phyloP scores from a whole-genome alignment of 441 rosid species.

The Dalechampia spathulata region DNA sequence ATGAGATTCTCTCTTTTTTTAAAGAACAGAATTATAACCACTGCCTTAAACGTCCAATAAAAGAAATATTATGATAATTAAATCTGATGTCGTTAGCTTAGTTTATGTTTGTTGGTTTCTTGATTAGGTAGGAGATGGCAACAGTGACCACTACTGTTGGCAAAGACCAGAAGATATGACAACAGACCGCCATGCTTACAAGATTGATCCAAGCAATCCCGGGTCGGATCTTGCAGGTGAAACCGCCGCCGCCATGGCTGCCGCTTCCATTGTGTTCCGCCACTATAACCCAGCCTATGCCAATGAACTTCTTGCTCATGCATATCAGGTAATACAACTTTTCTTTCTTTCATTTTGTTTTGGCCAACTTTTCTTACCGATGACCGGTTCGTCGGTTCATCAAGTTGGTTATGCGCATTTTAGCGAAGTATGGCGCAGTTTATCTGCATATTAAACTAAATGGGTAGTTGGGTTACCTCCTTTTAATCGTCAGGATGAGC shows the following conservation, averaged over 20 bases:
- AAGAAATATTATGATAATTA: neutral
- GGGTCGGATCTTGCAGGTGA: constrained; percentile 91
- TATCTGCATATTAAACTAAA: constrained; percentile 6
- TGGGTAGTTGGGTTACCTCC: too few relatives aligned
- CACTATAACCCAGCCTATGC: constrained; percentile 83
- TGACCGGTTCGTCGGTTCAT: neutral
- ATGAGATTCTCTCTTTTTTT: neutral
- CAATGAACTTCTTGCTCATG: constrained; percentile 50
- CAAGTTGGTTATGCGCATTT: constrained; percentile 1
- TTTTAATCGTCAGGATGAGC: constrained; percentile 21
- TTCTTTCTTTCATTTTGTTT: neutral
- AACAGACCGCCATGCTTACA: constrained; percentile 68
- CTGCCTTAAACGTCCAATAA: too few relatives aligned
- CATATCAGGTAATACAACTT: constrained; percentile 52
- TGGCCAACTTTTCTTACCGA: neutral
- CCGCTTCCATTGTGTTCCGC: constrained; percentile 71
- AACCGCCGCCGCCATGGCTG: constrained; percentile 85
- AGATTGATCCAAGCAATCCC: constrained; percentile 57
- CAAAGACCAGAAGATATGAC: constrained; percentile 89
- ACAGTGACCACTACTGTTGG: constrained; percentile 86
- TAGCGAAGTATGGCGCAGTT: constrained; percentile 2
- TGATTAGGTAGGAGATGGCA: constrained; percentile 78
- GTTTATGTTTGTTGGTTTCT: too few relatives aligned
- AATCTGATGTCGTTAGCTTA: neutral
- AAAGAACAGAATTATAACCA: neutral